A percentile compares a stretch with the other conserved stretches of the same genome.
Evolutionary conservation across 1,139 yeast species (phyloP).

Genomic region (Geotrichum reessii): DNA sequence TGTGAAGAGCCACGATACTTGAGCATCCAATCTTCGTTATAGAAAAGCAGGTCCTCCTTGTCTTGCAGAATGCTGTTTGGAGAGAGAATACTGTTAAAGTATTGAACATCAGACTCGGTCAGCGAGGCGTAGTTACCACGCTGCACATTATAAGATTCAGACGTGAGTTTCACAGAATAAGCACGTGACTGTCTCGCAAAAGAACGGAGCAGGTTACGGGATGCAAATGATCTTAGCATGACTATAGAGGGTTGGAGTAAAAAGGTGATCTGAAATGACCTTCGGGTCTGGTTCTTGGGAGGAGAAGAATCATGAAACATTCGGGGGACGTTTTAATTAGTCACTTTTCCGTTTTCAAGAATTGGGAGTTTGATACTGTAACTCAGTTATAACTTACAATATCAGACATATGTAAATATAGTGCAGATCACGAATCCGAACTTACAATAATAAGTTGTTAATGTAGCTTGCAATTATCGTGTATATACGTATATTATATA

Average conservation of each 20-base stretch:
- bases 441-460: too few species aligned
- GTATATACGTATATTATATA: too few species aligned
- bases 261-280: not conserved
- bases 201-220: not conserved
- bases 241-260: not conserved
- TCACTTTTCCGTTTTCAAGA: not conserved
- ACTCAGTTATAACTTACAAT: too few species aligned
- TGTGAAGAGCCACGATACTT: conserved; percentile 85
- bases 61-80: conserved; percentile 46
- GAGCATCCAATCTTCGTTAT: conserved; percentile 94
- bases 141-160: conserved; percentile 3
- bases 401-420: too few species aligned
- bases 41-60: conserved; percentile 52
- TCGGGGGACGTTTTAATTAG: not conserved
- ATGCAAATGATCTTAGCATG: not conserved
- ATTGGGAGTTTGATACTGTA: too few species aligned
- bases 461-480: too few species aligned
- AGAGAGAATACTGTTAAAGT: conserved; percentile 54
- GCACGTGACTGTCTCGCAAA: not conserved
- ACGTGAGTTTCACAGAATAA: conserved; percentile 1
- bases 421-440: too few species aligned
- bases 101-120: conserved; percentile 51
- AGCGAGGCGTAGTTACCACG: conserved; percentile 32
- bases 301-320: not conserved
- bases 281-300: not conserved